Conservation (phyloP, 2,329 filamentous ascomycete genomes). For the Hypocreales sp. region DNA sequence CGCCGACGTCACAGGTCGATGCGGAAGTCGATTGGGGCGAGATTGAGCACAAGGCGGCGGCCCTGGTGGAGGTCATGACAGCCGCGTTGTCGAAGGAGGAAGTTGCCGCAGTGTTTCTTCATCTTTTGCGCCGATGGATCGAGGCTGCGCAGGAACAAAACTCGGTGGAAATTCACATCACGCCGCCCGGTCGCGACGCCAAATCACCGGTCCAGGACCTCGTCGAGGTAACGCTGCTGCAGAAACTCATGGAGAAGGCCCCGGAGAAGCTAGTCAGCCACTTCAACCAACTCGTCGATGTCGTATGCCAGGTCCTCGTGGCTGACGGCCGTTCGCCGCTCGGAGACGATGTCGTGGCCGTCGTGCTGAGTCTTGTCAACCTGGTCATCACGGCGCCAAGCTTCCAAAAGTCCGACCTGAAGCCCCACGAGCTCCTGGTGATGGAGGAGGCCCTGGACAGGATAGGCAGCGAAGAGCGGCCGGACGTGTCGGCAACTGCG, state of each 20-base stretch:
- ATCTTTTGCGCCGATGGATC: conserved; percentile 44
- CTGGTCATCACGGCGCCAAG: conserved; percentile 40
- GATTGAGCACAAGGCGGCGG: conserved; percentile 30
- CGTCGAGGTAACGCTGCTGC: conserved; percentile 44
- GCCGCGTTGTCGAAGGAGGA: conserved; percentile 37
- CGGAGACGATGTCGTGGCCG: conserved; percentile 31
- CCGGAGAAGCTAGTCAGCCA: conserved; percentile 48
- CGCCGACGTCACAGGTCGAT: conserved; percentile 2
- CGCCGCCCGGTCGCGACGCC: conserved; percentile 14
- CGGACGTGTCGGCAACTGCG: conserved; percentile 34
- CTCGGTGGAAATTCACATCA: conserved; percentile 9
- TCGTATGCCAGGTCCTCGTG: conserved; percentile 44
- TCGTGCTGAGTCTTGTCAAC: conserved; percentile 46
- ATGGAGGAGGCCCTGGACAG: conserved; percentile 33
- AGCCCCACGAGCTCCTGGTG: conserved; percentile 21
- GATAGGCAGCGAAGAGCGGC: conserved; percentile 20
- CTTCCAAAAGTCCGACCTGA: conserved; percentile 34
- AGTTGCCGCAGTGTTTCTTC: conserved; percentile 43
- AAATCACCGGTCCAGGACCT: conserved; percentile 31
- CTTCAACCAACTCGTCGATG: conserved; percentile 47
- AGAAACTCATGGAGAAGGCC: conserved; percentile 47
- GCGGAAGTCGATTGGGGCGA: conserved; percentile 22
- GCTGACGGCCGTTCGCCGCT: conserved; percentile 24
- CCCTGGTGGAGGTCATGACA: conserved; percentile 33
- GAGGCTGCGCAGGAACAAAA: conserved; percentile 12